Base-by-base conservation (phyloP, 768 basidiomycete genomes). In the Obba rivulosa region DNA sequence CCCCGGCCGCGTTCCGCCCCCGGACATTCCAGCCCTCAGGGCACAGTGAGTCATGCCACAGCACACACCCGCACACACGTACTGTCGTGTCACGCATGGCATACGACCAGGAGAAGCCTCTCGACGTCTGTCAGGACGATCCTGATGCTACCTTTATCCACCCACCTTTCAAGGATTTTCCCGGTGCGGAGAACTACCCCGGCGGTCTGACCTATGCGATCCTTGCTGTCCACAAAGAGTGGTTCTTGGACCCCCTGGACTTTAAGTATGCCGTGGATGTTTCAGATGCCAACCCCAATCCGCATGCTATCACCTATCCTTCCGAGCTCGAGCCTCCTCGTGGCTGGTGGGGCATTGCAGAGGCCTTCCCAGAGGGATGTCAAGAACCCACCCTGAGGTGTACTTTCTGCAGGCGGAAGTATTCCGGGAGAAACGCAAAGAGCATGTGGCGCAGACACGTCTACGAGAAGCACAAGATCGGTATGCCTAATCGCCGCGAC, bases 381-480 rank as follows among this genome's bases (percentile, higher is more conserved):
- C 83, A 86, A 62, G 85, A 87, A 57, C 87, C 87, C 8, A 70
- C 85, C 16, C 73, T 92, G 21, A 75, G 88, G 41, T 92, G 88
- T 66, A 91, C 88, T 1, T 90, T 92, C 59, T 92, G 88, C 57
- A 71, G 89, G 55, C 76, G 89, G 55, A 85, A 82, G 4, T 92
- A 92, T 57, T 85, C 87, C 3, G 88, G 88, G 10, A 85, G 88
- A 25, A 92, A 92, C 61, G 89, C 88, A 5, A 90, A 91, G 67
- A 90, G 87, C 60, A 92, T 92, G 88, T 92, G 88, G 88, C 71
- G 88, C 50, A 75, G 88, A 41, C 88, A 92, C 63, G 88, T 92
- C 24, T 89, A 85, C 53, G 89, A 92, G 67, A 90, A 91, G 61
- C 88, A 92, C 64, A 90, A 88, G 66, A 87, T 92, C 59, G 86